Evolutionary conservation across 1,284 basidiomycete genomes (phyloP), one percentile per base, ranked within the genome.

Genomic region (Laetiporus sulphureus): DNA sequence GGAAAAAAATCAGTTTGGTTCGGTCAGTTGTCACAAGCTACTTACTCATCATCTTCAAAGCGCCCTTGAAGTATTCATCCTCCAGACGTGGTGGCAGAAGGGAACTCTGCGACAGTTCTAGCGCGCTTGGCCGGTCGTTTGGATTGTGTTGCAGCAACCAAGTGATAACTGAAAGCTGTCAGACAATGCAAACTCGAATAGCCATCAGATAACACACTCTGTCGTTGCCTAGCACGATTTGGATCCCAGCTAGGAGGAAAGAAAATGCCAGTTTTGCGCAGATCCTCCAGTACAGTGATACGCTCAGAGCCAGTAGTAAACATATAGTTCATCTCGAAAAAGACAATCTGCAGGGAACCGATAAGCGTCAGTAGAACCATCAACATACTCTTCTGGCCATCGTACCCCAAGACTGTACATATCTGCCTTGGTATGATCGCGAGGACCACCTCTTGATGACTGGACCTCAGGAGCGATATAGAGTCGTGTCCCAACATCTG

Each of bases 261-360:
- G 30, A 73, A 69, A 29, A 95, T 77, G 4, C 73, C 66, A 0
- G 81, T 80, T 48, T 77, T 79, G 10, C 93, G 71, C 25, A 96
- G 61, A 37, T 83, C 79, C 48, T 86, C 84, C 5, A 97, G 73
- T 13, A 94, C 88, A 3, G 76, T 76, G 33, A 90, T 86, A 12
- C 94, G 80, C 59, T 98, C 94, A 41, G 90, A 78, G 2, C 79
- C 83, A 0, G 94, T 97, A n/a, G 75, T 72, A 65, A 96, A 95
- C 16, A 62, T 55, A 67, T 86, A 91, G 59, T 93, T 92, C 92
- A 97, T 96, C 68, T 98, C 94, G 57, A 98, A 98, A 64, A 97
- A 95, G 21, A 97, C 93, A 54, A 98, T 84, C 84, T 90, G 37
- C 5, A 34, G 32, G 24, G 13, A 1, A 3, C 18, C 12, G 7